These are phyloP conservation scores for Rhynchospora pubera DNA, from an alignment of 176 grass and related monocot species.

Conservation along the genomic window DNA sequence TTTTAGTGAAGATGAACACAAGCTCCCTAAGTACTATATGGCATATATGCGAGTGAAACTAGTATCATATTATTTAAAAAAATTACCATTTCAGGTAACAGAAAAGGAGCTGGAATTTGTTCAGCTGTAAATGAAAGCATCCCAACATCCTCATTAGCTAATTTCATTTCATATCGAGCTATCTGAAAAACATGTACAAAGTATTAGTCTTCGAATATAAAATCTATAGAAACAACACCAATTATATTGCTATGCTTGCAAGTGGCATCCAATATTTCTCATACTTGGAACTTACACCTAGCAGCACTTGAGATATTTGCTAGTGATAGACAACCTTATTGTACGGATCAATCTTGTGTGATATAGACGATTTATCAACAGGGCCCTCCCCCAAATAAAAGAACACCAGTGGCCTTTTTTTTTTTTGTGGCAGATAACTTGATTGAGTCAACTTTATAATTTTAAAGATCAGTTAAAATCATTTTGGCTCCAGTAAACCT, in stretches of 20 bases:
- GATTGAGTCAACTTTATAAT: background rate
- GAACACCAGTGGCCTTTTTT: background rate
- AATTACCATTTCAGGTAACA: constrained; percentile 94
- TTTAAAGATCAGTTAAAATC: background rate
- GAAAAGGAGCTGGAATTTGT: constrained; percentile 93
- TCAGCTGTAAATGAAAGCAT: constrained; percentile 98
- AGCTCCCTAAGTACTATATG: background rate
- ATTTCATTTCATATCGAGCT: constrained; percentile 94
- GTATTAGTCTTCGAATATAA: background rate
- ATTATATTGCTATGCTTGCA: background rate
- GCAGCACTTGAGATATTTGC: background rate
- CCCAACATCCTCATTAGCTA: constrained; percentile 95
- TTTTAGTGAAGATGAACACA: background rate
- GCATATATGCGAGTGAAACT: background rate
- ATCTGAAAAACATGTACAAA: constrained; percentile 46
- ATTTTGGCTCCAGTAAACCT: background rate
- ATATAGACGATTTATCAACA: background rate
- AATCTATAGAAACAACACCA: background rate
- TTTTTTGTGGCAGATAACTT: background rate
- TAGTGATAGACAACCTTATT: background rate
- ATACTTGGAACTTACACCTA: background rate
- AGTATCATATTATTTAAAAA: constrained; percentile 2
- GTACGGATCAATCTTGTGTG: background rate
- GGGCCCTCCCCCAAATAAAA: background rate
- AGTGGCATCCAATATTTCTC: background rate